These are phyloP conservation scores for Heimioporus retisporus DNA, from an alignment of 1,284 basidiomycete species.

Conservation along the genomic window DNA sequence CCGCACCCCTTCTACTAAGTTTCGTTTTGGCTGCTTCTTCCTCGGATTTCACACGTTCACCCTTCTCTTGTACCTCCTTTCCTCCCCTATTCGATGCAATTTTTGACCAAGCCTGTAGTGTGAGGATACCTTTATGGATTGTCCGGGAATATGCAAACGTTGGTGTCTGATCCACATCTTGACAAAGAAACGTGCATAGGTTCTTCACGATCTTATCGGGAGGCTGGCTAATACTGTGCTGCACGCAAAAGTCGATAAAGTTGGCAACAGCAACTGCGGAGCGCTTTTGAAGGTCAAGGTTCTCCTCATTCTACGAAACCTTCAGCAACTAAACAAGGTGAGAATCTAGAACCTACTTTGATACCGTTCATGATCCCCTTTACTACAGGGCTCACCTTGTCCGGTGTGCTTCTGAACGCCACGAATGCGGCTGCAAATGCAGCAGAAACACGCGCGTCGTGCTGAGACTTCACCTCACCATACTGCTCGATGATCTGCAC, in stretches of 20 bases:
- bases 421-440: constrained; percentile 94
- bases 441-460: constrained; percentile 91
- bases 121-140: constrained; percentile 80
- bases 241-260: constrained; percentile 89
- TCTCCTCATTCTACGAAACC: constrained; percentile 83
- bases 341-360: constrained; percentile 69
- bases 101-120: constrained; percentile 64
- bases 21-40: constrained; percentile 65
- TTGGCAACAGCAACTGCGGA: constrained; percentile 90
- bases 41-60: constrained; percentile 53
- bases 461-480: constrained; percentile 84
- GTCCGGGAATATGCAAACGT: constrained; percentile 82
- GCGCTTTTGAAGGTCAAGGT: constrained; percentile 89
- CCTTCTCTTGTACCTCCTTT: constrained; percentile 61
- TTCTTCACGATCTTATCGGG: constrained; percentile 98
- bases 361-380: constrained; percentile 99
- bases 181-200: constrained; percentile 96
- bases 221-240: constrained; percentile 69
- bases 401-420: constrained; percentile 84
- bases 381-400: constrained; percentile 97
- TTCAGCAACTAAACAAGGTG: constrained; percentile 16
- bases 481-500: constrained; percentile 87
- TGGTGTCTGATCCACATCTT: constrained; percentile 91
- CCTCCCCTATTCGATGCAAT: constrained; percentile 45
- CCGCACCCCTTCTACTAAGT: constrained; percentile 85